Evolutionary conservation across 495 filamentous ascomycete genomes (phyloP), one percentile per base, ranked within the genome.

Genomic region (Thozetella sp.): DNA sequence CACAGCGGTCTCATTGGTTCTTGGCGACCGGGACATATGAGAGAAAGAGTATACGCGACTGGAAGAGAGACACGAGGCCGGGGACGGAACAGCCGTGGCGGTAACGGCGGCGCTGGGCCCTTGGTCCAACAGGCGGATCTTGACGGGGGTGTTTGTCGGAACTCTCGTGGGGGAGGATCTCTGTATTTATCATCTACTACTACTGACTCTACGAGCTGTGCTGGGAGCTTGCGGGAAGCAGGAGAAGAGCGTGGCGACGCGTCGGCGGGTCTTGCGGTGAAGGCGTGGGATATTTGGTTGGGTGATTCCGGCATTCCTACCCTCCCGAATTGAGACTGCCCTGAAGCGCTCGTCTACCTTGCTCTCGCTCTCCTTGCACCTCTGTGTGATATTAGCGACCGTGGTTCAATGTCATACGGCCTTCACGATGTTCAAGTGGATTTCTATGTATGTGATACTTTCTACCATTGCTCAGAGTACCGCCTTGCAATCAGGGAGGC

Each of bases 391-490:
- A 48, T 13, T 48, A 48, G 43, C n/a, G 43, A n/a, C 43, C 11
- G 20, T n/a, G 4, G 43, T 4, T 48, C 43, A 48, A 48, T 48
- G 43, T 20, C 43, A 48, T 10, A 48, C 43, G 43, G n/a, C 43
- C 43, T 30, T 51, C 56, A 52, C 17, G 56, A 48, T 48, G 56
- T 58, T 58, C 30, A 22, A 34, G 23, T 58, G 55, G 54, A 46
- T 56, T 25, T 37, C 25, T 58, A 58, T 52, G 30, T 46, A 25
- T 27, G 22, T 45, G 43, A 10, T n/a, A n/a, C n/a, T n/a, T n/a
- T n/a, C n/a, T n/a, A n/a, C n/a, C n/a, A n/a, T n/a, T n/a, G n/a
- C n/a, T n/a, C n/a, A n/a, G n/a, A n/a, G n/a, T n/a, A n/a, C n/a
- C n/a, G n/a, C n/a, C n/a, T n/a, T n/a, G n/a, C n/a, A n/a, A n/a